Evolutionary conservation across 768 basidiomycete species (phyloP).

Genomic region (Cystobasidium tubakii): DNA sequence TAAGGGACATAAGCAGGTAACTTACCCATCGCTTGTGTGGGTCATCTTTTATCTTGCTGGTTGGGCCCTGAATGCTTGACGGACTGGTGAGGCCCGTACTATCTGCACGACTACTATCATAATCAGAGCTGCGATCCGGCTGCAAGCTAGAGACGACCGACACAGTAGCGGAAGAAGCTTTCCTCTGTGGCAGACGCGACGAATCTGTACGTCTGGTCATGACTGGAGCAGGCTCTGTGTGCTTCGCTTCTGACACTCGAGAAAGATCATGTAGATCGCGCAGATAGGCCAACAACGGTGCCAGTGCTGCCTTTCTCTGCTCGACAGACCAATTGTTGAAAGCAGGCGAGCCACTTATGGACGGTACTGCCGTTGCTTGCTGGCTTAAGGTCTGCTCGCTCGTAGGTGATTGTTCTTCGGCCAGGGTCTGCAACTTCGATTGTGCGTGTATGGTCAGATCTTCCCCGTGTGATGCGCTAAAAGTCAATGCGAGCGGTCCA

Average conservation of each 20-base stretch:
- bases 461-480: not conserved
- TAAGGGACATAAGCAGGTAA: not conserved
- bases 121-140: slow-evolving; percentile 17
- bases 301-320: slow-evolving; percentile 56
- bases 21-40: slow-evolving; percentile 65
- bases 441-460: slow-evolving; percentile 12
- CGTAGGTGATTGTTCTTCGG: slow-evolving; percentile 6
- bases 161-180: slow-evolving; percentile 22
- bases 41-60: slow-evolving; percentile 83
- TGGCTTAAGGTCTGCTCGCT: not conserved
- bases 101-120: not conserved
- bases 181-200: not conserved
- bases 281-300: slow-evolving; percentile 90
- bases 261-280: slow-evolving; percentile 91
- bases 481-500: slow-evolving; percentile 11
- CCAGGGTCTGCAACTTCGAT: not conserved
- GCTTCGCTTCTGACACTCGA: slow-evolving; percentile 50
- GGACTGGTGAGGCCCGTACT: slow-evolving; percentile 15
- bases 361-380: slow-evolving; percentile 19
- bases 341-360: slow-evolving; percentile 14
- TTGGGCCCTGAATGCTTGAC: not conserved
- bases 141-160: not conserved
- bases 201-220: no score
- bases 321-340: not conserved
- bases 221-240: not conserved